Percentiles rank a stretch among this genome's conserved stretches.
phyloP scores from a whole-genome alignment of 805 yeast species.

The Kodamaea kaohsiungensis region DNA sequence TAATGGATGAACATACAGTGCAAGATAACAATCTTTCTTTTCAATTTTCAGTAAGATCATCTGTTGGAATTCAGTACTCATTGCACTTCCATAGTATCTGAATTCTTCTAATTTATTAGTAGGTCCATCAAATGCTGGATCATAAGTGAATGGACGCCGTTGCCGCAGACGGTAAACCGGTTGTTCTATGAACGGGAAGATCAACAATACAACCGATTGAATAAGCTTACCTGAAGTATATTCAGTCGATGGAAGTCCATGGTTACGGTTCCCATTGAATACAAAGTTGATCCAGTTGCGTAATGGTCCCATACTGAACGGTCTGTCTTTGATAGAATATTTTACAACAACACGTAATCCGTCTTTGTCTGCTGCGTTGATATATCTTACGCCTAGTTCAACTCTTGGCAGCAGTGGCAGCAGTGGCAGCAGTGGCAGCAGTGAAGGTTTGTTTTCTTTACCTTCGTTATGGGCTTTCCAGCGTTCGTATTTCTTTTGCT shows the following conservation, averaged over 20 bases:
- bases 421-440: slow-evolving; percentile 22
- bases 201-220: slow-evolving; percentile 15
- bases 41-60: slow-evolving; percentile 11
- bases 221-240: slow-evolving; percentile 14
- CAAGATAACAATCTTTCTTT: slow-evolving; percentile 11
- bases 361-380: slow-evolving; percentile 37
- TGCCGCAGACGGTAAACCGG: slow-evolving; percentile 5
- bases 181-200: slow-evolving; percentile 27
- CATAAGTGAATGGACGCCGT: background rate
- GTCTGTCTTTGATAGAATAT: slow-evolving; percentile 28
- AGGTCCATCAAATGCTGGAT: background rate
- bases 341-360: slow-evolving; percentile 39
- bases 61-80: slow-evolving; percentile 10
- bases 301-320: slow-evolving; percentile 39
- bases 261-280: slow-evolving; percentile 25
- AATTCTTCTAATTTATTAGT: slow-evolving; percentile 2
- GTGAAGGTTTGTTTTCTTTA: slow-evolving; percentile 10
- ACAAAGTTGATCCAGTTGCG: slow-evolving; percentile 38
- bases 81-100: slow-evolving; percentile 7
- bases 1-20: slow-evolving; percentile 8
- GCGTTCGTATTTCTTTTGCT: slow-evolving; percentile 30
- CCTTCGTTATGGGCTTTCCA: slow-evolving; percentile 18
- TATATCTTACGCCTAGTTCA: slow-evolving; percentile 41
- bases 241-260: slow-evolving; percentile 14
- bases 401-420: slow-evolving; percentile 21